These are phyloP conservation scores for Aspergillus sp. DNA, from an alignment of 2,329 filamentous ascomycete species.

Conservation along the genomic window DNA sequence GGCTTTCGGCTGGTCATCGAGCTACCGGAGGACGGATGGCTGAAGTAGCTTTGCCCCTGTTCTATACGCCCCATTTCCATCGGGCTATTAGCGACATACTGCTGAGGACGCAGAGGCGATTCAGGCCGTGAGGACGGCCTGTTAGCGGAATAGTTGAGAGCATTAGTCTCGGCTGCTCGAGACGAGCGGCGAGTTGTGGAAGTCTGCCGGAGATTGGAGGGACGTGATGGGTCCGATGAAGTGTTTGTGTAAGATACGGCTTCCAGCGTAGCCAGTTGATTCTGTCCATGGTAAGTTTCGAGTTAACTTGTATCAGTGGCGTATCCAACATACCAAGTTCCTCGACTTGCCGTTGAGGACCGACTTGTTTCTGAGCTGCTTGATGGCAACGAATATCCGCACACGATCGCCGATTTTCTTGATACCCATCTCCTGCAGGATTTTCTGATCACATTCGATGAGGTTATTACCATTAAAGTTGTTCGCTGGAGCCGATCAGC, in stretches of 20 bases:
- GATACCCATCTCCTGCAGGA: slow-evolving; percentile 96
- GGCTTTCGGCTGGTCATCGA: slow-evolving; percentile 58
- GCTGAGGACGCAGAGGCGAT: slow-evolving; percentile 67
- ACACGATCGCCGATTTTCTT: slow-evolving; percentile 97
- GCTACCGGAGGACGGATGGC: slow-evolving; percentile 55
- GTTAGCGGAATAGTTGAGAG: slow-evolving; percentile 46
- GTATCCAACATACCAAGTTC: slow-evolving; percentile 67
- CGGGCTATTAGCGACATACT: slow-evolving; percentile 63
- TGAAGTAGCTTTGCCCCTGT: slow-evolving; percentile 55
- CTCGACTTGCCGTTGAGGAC: slow-evolving; percentile 78
- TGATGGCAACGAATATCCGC: slow-evolving; percentile 82
- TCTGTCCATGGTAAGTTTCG: slow-evolving; percentile 53
- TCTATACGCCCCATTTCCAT: slow-evolving; percentile 57
- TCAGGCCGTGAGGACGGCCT: slow-evolving; percentile 68
- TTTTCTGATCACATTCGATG: slow-evolving; percentile 93
- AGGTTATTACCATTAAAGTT: slow-evolving; percentile 98
- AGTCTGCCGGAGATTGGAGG: slow-evolving; percentile 55
- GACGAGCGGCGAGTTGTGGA: slow-evolving; percentile 65
- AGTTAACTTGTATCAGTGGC: neutral
- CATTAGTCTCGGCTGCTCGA: slow-evolving; percentile 42
- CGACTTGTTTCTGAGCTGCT: slow-evolving; percentile 75
- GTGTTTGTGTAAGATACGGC: slow-evolving; percentile 57
- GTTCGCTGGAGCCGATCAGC: slow-evolving; percentile 59
- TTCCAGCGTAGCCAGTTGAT: slow-evolving; percentile 81
- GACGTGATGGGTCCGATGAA: slow-evolving; percentile 66